Base-by-base conservation (phyloP, 495 filamentous ascomycete species). In the Lasiosphaeris hirsuta region DNA sequence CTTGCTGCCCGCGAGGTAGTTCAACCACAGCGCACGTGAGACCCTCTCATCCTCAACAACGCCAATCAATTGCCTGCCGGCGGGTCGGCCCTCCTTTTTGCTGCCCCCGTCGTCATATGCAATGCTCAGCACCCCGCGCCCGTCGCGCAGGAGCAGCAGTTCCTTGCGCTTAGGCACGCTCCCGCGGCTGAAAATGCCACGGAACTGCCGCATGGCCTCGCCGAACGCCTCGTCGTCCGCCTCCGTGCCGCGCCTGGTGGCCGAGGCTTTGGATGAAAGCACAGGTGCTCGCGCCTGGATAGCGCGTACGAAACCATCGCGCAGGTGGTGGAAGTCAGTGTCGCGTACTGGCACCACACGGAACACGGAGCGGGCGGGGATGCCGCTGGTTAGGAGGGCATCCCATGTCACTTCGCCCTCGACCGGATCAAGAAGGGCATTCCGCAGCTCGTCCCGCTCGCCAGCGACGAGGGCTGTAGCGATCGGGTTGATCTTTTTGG, bases 311-410 rank as follows among this genome's bases (percentile, higher is more conserved):
- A 89, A 96, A 0, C 89, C 93, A 67, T 98, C 94, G 35, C 92
- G 81, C 59, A 98, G 66, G 66, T 98, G 94, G 67, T 85, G 79
- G 72, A 96, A 96, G 70, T 96, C 91, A 4, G 94, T 97, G 69
- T 92, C 90, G 35, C 90, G 79, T 0, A 86, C 88, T 0, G 95
- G 94, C 8, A 93, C 86, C 49, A 97, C 84, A 7, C 91, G 80
- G 67, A 92, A 82, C 0, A 85, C 81, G 1, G 86, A 93, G 7
- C 86, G 81, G 34, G 76, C 73, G 9, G 89, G 77, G 0, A 84
- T 80, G 18, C 81, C 75, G 1, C 82, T 72, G 56, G 76, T 76
- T 41, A 97, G 68, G 1, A 96, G 75, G 19, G 80, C 78, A n/a
- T 79, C 78, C 90, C 92, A 97, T 13, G 86, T 76, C 50, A 78